A percentile compares a stretch with the other conserved stretches of the same genome.
Conservation (phyloP, 345 rosid species). For the Eucalyptus virginea region DNA sequence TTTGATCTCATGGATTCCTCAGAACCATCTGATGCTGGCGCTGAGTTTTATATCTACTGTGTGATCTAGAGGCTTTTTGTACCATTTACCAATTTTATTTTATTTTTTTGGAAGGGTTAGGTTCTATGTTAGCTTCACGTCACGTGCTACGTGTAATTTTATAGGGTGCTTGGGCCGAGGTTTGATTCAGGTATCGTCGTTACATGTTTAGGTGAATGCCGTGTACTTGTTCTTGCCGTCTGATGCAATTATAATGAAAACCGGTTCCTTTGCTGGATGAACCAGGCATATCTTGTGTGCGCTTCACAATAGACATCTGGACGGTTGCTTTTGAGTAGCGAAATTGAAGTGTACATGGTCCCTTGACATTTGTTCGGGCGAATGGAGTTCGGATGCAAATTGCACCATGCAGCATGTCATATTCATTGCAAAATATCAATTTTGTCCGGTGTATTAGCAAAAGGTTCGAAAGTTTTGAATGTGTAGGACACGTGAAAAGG, state of each 20-base stretch:
- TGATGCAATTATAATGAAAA: neutral
- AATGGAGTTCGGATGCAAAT: neutral
- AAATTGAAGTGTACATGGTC: neutral
- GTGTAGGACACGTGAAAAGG: neutral
- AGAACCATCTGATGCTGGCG: neutral
- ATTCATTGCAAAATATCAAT: neutral
- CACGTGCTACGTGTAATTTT: neutral
- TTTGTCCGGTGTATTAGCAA: neutral
- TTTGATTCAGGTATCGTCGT: neutral
- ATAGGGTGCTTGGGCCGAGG: neutral
- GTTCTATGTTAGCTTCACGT: neutral
- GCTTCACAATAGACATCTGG: neutral
- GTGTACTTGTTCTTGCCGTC: neutral
- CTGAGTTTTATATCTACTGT: neutral
- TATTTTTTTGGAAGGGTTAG: neutral
- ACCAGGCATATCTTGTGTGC: neutral
- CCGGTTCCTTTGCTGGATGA: neutral
- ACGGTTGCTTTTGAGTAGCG: neutral
- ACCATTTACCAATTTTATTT: neutral
- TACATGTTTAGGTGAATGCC: neutral
- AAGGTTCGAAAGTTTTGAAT: neutral
- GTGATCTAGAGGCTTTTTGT: neutral
- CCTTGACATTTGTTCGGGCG: neutral
- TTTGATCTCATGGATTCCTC: neutral
- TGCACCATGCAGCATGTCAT: neutral